These are phyloP conservation scores for Schwanniomyces sp. DNA, from an alignment of 805 yeast species.

Conservation along the genomic window DNA sequence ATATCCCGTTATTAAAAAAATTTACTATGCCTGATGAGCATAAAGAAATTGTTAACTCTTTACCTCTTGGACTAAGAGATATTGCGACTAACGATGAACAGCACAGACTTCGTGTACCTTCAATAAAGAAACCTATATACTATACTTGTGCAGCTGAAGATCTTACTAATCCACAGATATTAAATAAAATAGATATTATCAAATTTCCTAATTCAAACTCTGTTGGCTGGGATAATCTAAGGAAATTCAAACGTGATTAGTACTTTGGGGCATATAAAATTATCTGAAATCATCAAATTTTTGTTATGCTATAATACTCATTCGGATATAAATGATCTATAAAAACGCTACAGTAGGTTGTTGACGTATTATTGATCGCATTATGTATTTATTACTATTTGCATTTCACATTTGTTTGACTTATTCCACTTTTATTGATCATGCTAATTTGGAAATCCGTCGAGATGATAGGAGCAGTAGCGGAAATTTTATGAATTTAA, in stretches of 20 bases:
- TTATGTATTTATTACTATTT: not conserved
- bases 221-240: slow-evolving; percentile 44
- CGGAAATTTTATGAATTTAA: not conserved
- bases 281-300: not conserved
- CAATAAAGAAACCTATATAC: slow-evolving; percentile 36
- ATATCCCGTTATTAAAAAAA: slow-evolving; percentile 19
- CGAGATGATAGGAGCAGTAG: not conserved
- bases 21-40: slow-evolving; percentile 35
- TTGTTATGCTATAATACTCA: not conserved
- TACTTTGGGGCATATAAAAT: not conserved
- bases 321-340: not conserved
- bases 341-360: not conserved
- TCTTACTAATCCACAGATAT: slow-evolving; percentile 27
- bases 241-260: slow-evolving; percentile 24
- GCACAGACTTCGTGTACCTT: slow-evolving; percentile 3
- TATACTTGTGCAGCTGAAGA: slow-evolving; percentile 31
- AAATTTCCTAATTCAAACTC: slow-evolving; percentile 44
- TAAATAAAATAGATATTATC: slow-evolving; percentile 38
- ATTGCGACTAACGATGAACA: slow-evolving; percentile 3
- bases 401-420: not conserved
- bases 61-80: slow-evolving; percentile 35
- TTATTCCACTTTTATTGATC: not conserved
- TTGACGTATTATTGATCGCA: not conserved
- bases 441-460: not conserved
- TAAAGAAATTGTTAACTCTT: slow-evolving; percentile 27